These are phyloP conservation scores for Acorus calamus DNA, from an alignment of 106 monocot species.

Conservation along the genomic window DNA sequence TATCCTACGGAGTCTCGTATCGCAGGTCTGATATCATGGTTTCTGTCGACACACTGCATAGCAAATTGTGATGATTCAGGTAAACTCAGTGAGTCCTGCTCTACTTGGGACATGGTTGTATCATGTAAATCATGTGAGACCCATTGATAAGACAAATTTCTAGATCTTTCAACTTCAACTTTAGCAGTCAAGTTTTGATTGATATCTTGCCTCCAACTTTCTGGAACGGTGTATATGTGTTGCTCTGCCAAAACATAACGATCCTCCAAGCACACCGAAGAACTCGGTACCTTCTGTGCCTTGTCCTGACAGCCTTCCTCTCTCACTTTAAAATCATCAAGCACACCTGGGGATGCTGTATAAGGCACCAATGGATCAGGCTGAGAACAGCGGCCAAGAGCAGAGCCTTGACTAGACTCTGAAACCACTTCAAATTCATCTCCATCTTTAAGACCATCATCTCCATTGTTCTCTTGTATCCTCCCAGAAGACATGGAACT, in stretches of 20 bases:
- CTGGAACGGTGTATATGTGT: slow-evolving; percentile 4
- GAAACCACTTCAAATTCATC: slow-evolving; percentile 41
- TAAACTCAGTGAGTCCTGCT: background rate
- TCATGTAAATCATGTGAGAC: slow-evolving; percentile 7
- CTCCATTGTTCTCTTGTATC: slow-evolving; percentile 23
- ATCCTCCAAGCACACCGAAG: slow-evolving; percentile 2
- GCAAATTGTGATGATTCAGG: slow-evolving; percentile 1
- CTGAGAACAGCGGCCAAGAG: slow-evolving; percentile 26
- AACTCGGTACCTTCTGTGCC: slow-evolving; percentile 5
- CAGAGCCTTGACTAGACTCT: slow-evolving; percentile 44
- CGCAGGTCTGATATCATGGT: slow-evolving; percentile 13
- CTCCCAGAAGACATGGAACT: slow-evolving; percentile 13
- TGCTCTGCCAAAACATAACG: slow-evolving; percentile 16
- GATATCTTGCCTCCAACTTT: background rate
- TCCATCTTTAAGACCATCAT: slow-evolving; percentile 20
- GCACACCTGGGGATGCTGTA: background rate
- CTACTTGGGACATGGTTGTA: slow-evolving; percentile 10
- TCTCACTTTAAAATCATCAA: slow-evolving; percentile 21
- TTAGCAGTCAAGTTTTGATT: too few species aligned
- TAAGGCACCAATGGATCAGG: slow-evolving; percentile 33
- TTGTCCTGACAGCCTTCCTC: slow-evolving; percentile 19
- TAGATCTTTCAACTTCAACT: slow-evolving; percentile 10
- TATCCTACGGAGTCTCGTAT: background rate
- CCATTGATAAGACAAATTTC: slow-evolving; percentile 4
- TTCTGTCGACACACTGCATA: slow-evolving; percentile 2